Evolutionary conservation across 805 yeast species (phyloP).

Genomic region (Ogataea thermomethanolica): DNA sequence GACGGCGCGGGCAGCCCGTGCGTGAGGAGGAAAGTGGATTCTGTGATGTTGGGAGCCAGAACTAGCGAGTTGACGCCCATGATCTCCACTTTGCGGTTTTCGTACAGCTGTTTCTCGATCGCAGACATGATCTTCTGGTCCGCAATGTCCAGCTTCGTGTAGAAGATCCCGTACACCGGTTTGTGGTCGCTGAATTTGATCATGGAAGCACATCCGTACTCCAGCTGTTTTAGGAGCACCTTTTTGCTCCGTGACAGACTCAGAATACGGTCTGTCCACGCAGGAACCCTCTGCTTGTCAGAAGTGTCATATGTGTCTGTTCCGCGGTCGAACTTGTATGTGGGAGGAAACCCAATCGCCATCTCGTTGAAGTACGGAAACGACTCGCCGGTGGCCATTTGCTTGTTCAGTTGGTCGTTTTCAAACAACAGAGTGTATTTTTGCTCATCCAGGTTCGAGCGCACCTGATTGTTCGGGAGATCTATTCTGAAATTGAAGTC

Average conservation of each 20-base stretch:
- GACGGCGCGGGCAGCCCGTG: constrained; percentile 82
- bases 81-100: constrained; percentile 41
- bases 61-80: constrained; percentile 34
- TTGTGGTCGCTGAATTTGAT: constrained; percentile 82
- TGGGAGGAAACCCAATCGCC: constrained; percentile 79
- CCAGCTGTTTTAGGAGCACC: constrained; percentile 52
- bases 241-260: constrained; percentile 52
- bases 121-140: constrained; percentile 52
- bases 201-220: constrained; percentile 56
- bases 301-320: constrained; percentile 79
- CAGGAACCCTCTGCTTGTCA: constrained; percentile 90
- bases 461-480: constrained; percentile 66
- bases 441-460: constrained; percentile 32
- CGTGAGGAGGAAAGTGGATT: constrained; percentile 20
- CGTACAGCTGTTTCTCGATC: constrained; percentile 55
- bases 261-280: constrained; percentile 94
- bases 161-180: constrained; percentile 77
- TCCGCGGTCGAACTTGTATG: constrained; percentile 91
- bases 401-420: constrained; percentile 74
- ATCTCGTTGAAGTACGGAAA: constrained; percentile 81
- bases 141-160: constrained; percentile 59
- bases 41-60: constrained; percentile 23
- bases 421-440: constrained; percentile 44
- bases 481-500: constrained; percentile 87
- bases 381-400: constrained; percentile 71